phyloP scores from a whole-genome alignment of 164 flowering plant species.

The Magnolia officinalis region DNA sequence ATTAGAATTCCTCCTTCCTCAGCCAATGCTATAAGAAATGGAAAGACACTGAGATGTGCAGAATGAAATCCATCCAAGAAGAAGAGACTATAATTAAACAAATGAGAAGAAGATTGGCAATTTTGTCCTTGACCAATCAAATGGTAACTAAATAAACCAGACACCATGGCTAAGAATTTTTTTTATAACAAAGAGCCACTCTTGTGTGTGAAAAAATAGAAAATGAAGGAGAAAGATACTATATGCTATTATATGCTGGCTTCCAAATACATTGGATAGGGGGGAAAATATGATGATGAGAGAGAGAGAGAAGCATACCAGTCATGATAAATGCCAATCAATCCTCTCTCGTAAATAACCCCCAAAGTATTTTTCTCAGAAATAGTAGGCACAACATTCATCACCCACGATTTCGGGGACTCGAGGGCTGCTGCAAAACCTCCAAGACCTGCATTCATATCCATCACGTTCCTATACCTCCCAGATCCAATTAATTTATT shows the following conservation, averaged over 20 bases:
- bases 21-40: too few species aligned
- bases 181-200: too few species aligned
- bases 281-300: neutral
- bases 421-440: constrained; percentile 82
- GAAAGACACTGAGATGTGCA: neutral
- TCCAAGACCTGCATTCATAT: constrained; percentile 91
- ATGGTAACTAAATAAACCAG: too few species aligned
- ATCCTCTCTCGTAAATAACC: constrained; percentile 75
- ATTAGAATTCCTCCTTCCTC: neutral
- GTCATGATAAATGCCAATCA: constrained; percentile 88
- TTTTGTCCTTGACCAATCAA: too few species aligned
- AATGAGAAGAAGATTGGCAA: too few species aligned
- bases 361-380: constrained; percentile 62
- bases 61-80: neutral
- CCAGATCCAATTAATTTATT: constrained; percentile 56
- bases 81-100: neutral
- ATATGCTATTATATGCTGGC: neutral
- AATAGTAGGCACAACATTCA: constrained; percentile 84
- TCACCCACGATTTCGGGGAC: constrained; percentile 79
- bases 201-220: neutral
- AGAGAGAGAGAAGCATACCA: constrained; percentile 54
- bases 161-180: too few species aligned
- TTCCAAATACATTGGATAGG: neutral
- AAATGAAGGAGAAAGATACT: neutral
- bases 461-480: constrained; percentile 79